Conservation (phyloP, 78 protist genomes). For the Dictyostelium firmibasis region DNA sequence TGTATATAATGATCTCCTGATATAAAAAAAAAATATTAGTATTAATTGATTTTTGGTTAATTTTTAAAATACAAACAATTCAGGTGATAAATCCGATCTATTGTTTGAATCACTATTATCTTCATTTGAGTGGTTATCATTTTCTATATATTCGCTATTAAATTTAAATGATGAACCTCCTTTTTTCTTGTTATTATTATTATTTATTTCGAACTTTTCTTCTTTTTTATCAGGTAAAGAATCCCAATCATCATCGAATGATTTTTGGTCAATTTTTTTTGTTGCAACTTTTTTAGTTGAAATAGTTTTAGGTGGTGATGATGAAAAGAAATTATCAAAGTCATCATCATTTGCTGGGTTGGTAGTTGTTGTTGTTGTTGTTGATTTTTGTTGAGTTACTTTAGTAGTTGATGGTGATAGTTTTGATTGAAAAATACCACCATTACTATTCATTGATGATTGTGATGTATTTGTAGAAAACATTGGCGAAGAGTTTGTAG, state of each 20-base stretch:
- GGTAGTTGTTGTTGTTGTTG: background rate
- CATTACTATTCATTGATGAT: background rate
- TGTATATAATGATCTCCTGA: background rate
- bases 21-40: background rate
- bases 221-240: constrained; percentile 36
- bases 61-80: background rate
- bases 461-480: background rate
- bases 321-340: constrained; percentile 16
- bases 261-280: constrained; percentile 17
- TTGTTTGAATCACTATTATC: background rate
- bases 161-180: background rate
- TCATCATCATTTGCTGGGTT: background rate
- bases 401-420: background rate
- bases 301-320: background rate
- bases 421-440: background rate
- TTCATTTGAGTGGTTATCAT: background rate
- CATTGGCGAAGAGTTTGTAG: background rate
- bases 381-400: background rate
- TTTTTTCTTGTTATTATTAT: background rate
- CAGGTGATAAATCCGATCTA: background rate
- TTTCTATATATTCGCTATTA: background rate
- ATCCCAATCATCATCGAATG: constrained; percentile 80
- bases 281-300: background rate
- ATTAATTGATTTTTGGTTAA: background rate
- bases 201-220: background rate